Base-by-base conservation (phyloP, 139 green algal genomes). In the Chlorella sp. region DNA sequence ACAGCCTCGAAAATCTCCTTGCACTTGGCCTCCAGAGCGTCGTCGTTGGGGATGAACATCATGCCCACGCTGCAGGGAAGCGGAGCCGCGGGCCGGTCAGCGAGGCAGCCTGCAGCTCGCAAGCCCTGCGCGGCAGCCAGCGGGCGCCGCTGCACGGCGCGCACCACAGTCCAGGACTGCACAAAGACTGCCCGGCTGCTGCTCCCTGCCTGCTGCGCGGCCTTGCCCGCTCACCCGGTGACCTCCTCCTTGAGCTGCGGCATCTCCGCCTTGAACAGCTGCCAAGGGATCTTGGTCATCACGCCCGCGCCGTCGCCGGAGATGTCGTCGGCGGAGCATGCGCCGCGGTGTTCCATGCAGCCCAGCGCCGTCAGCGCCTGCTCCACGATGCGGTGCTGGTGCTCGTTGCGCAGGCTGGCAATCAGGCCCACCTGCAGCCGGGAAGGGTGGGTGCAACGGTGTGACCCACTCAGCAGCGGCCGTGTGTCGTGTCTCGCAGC, bases 311-410 rank as follows among this genome's bases (percentile, higher is more conserved):
- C 98, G 88, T 99, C 98, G 36, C 98, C 98, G 4, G 97, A 99
- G 82, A 98, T 93, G 81, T 98, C 88, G 73, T 99, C 98, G 2
- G 98, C 96, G 28, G 94, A 97, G 90, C 97, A 99, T 12, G 96
- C 98, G 16, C 98, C 98, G 47, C 98, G 94, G 91, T 99, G 98
- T 93, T 99, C 98, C 98, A 99, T 99, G 92, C 98, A 99, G 3
- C 95, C 96, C 51, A 99, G 92, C 5, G 96, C 98, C 0, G 80
- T 92, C 28, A 99, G 88, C 0, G 97, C 96, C 95, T 99, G 91
- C 67, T 94, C 81, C 9, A 99, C 74, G n/a, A 98, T 94, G 15
- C 95, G 96, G 87, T 99, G 98, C 85, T 86, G 97, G 62, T 87
- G 78, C 67, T 98, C 88, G 75, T 95, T 95, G 78, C 96, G 96